Evolutionary conservation across 257 asterid genomes (phyloP), one percentile per base, ranked within the genome.

Genomic region (Gentiana dahurica): DNA sequence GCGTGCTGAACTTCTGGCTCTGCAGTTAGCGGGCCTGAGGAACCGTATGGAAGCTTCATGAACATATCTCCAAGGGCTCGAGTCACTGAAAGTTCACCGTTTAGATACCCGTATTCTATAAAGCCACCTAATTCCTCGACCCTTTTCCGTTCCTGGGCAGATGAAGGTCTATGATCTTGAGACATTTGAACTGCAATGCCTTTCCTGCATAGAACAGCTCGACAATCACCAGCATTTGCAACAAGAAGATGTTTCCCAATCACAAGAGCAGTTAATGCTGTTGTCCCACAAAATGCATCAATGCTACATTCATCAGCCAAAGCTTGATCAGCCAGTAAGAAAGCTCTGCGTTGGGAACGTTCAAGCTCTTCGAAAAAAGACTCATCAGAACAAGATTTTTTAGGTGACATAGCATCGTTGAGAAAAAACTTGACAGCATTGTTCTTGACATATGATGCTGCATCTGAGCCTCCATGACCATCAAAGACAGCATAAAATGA

Each of bases 11-110:
- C 69, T 59, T 91, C 98, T 1, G 98, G 98, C 67, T 91, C 95
- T 0, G 96, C 94, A 1, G 88, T 84, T 33, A 89, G 83, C 49
- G 95, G 97, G 4, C 95, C 79, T 8, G 84, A 77, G 33, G 92
- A 79, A 1, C 95, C 98, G 52, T 73, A 55, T 1, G 96, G 90
- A 37, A 78, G 89, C 64, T 91, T 91, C 96, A 91, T 81, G 47
- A 77, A 80, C 98, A 94, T 87, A 75, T 91, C 98, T 54, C 98
- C 98, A 10, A 91, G 94, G 24, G 97, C 95, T 24, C 98, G 80
- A 7, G 97, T 87, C 36, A 91, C 89, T 35, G 94, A 85, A 36
- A 91, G 94, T 43, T 82, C 94, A 41, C 97, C 97, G 3, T 91
- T 91, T 61, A 91, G 75, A 72, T 80, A 87, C 44, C 87, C 97